Evolutionary conservation across 1,284 basidiomycete genomes (phyloP), one percentile per base, ranked within the genome.

Genomic region (Cryptococcus sp.): DNA sequence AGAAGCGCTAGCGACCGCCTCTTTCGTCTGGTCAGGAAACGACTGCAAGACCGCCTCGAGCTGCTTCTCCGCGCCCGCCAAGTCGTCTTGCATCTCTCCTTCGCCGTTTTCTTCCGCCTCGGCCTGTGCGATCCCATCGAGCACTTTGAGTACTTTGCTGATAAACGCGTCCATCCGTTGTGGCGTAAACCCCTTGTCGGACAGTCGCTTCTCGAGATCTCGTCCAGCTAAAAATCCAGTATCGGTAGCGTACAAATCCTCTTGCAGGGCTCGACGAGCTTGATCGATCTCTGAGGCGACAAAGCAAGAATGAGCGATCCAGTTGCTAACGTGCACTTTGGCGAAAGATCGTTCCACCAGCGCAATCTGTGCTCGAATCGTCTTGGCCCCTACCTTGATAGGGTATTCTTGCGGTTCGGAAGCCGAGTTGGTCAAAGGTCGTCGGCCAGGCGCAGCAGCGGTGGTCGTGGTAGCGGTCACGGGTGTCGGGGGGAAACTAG

Each of bases 301-400:
- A n/a, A 69, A 53, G 48, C 66, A 69, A n/a, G 64, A 58, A 49
- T 71, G 69, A 21, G 64, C 65, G 38, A 71, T 68, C 69, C 69
- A 71, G 47, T 71, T 68, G 45, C 48, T 51, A 24, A 44, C 31
- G 24, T 68, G 66, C 43, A 66, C 63, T 47, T 68, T 68, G 47
- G 53, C 45, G 24, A 69, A 62, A 2, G 60, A 58, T 22, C 58
- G 57, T 4, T 55, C 54, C 18, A 68, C 61, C 10, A 69, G 54
- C 31, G 53, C 46, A 37, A 68, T 57, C 43, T 63, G 65, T 7
- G 56, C 50, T 18, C 50, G 53, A 2, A 69, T 52, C 3, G 69
- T 68, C 42, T 60, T 60, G 40, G 53, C 45, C 22, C 67, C 56
- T 12, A 66, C 46, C 25, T 52, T 58, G 50, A 67, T 58, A 2